Conservation (phyloP, 2,329 filamentous ascomycete species). For the Cladobotryum protrusum region DNA sequence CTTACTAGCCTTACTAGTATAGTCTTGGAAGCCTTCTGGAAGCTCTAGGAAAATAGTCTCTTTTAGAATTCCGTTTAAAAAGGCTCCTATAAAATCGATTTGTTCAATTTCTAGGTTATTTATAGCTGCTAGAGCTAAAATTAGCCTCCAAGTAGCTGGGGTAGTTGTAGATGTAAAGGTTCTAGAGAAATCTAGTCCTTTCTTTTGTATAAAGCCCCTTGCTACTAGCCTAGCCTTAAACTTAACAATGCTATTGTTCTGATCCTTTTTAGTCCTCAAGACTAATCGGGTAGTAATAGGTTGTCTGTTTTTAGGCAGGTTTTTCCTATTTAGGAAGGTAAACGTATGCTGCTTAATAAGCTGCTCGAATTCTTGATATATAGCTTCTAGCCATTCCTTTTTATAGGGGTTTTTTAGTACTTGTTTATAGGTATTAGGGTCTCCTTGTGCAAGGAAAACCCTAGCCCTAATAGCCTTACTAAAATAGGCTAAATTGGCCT, state of each 20-base stretch:
- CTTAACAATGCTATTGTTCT: background rate
- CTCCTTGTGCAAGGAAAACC: constrained; percentile 1
- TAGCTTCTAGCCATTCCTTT: background rate
- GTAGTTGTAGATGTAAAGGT: background rate
- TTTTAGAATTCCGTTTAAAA: background rate
- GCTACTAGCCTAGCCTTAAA: background rate
- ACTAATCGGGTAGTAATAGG: background rate
- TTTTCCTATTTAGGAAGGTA: background rate
- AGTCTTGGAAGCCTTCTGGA: constrained; percentile 5
- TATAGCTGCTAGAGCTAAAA: background rate
- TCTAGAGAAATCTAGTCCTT: background rate
- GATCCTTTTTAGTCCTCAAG: background rate
- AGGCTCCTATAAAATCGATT: constrained; percentile 3
- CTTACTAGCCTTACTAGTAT: background rate
- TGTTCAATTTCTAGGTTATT: background rate
- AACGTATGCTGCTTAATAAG: background rate
- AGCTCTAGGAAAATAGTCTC: background rate
- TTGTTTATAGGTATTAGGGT: constrained; percentile 5
- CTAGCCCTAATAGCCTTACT: background rate
- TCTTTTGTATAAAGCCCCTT: background rate
- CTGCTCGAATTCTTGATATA: constrained; percentile 1
- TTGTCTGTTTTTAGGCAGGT: background rate
- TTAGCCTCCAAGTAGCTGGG: background rate
- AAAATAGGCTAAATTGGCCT: background rate
- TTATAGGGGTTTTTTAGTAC: background rate